Evolutionary conservation across 495 filamentous ascomycete genomes (phyloP).

Genomic region (Pyrenopolyporus hunteri): DNA sequence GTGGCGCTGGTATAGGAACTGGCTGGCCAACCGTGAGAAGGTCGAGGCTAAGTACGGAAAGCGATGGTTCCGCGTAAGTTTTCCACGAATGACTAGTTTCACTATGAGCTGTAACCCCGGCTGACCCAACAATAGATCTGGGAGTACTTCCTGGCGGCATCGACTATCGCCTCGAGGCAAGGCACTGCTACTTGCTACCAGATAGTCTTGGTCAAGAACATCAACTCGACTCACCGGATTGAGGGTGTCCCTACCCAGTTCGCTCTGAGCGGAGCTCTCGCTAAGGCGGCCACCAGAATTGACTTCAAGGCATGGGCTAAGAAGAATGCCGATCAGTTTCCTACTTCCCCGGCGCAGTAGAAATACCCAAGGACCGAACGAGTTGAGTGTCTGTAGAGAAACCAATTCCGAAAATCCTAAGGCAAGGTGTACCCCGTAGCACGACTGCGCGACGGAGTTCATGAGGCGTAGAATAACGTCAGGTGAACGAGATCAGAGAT

Average conservation of each 20-base stretch:
- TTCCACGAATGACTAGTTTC: background rate
- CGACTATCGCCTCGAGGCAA: slow-evolving; percentile 92
- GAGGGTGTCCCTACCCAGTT: slow-evolving; percentile 83
- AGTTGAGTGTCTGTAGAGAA: background rate
- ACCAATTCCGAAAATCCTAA: background rate
- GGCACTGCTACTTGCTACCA: slow-evolving; percentile 95
- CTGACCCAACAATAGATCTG: slow-evolving; percentile 94
- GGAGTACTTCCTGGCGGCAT: slow-evolving; percentile 96
- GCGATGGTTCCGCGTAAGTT: slow-evolving; percentile 91
- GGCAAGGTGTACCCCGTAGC: background rate
- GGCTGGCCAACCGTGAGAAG: slow-evolving; percentile 95
- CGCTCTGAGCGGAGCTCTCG: slow-evolving; percentile 73
- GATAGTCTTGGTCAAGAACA: slow-evolving; percentile 94
- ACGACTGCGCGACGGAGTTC: background rate
- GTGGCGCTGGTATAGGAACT: slow-evolving; percentile 99
- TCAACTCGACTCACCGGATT: slow-evolving; percentile 93
- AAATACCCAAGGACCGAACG: background rate
- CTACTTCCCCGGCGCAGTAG: slow-evolving; percentile 47
- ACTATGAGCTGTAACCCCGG: background rate
- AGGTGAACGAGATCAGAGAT: background rate
- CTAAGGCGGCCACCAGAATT: slow-evolving; percentile 45
- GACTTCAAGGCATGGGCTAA: slow-evolving; percentile 53
- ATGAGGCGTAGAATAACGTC: background rate
- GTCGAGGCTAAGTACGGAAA: slow-evolving; percentile 94
- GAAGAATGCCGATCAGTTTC: slow-evolving; percentile 52